These are phyloP conservation scores for Candida odintsovae DNA, from an alignment of 805 yeast genomes.

Conservation along the genomic window DNA sequence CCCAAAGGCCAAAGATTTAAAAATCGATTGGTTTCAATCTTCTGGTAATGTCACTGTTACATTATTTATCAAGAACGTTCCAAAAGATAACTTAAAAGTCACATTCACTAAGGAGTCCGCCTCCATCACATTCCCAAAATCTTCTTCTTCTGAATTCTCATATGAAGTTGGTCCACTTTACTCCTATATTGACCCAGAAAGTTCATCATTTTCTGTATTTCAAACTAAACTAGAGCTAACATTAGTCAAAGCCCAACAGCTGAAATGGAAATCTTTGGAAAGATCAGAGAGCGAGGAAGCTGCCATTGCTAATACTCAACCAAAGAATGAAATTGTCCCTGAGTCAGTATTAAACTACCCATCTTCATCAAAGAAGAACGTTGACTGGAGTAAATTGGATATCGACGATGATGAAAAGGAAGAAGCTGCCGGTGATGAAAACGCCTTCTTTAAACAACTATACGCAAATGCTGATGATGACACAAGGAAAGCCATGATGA, in stretches of 20 bases:
- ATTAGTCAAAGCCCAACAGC: constrained; percentile 40
- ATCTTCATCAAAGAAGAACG: constrained; percentile 52
- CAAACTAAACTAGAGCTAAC: constrained; percentile 71
- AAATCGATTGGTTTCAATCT: constrained; percentile 74
- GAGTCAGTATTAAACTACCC: constrained; percentile 38
- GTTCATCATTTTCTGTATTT: constrained; percentile 45
- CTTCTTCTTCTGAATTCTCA: constrained; percentile 47
- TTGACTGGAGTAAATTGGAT: constrained; percentile 65
- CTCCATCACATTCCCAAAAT: constrained; percentile 41
- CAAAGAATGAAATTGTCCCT: not conserved
- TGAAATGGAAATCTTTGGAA: constrained; percentile 51
- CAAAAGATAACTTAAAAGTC: constrained; percentile 40
- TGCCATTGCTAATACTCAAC: not conserved
- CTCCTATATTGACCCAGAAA: constrained; percentile 41
- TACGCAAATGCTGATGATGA: constrained; percentile 83
- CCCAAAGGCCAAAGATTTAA: constrained; percentile 28
- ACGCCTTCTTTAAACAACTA: constrained; percentile 67
- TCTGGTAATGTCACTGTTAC: constrained; percentile 52
- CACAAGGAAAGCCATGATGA: constrained; percentile 92
- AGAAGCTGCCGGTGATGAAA: constrained; percentile 40
- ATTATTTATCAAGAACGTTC: constrained; percentile 63
- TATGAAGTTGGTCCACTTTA: constrained; percentile 51
- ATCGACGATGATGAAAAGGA: constrained; percentile 40
- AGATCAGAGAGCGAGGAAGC: constrained; percentile 8
- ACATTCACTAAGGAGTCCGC: constrained; percentile 33